Base-by-base conservation (phyloP, 2,329 filamentous ascomycete genomes). In the Leptographium galeiforme region DNA sequence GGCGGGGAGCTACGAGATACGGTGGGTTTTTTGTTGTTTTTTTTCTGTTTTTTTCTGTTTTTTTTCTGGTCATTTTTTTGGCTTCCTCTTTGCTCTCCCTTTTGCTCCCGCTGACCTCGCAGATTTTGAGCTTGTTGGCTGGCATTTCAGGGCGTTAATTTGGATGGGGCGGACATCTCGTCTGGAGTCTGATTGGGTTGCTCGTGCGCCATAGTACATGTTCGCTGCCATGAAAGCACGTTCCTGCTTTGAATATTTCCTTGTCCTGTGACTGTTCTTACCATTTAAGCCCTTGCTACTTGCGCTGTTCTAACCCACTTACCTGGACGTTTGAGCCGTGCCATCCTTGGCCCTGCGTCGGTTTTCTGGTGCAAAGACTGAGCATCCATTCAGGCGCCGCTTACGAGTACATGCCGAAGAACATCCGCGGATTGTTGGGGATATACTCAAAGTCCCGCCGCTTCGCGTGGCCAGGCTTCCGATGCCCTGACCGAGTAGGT, bases 1-100 rank as follows among this genome's bases (percentile, higher is more conserved):
- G 60, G 93, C 91, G 16, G 93, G 93, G 33, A 96, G 89, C 68
- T 98, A 98, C 69, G 93, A 98, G 72, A 95, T 98, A 66, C 78
- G 89, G 84, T 94, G 36, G n/a, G 53, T 55, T 32, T 10, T 33
- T 13, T 45, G 44, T 33, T 34, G 45, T 6, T 38, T 16, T 8
- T 16, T 8, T 7, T n/a, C n/a, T n/a, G n/a, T n/a, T n/a, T n/a
- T n/a, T n/a, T n/a, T n/a, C n/a, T n/a, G n/a, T n/a, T n/a, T n/a
- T n/a, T n/a, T n/a, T n/a, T n/a, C n/a, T n/a, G n/a, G n/a, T n/a
- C n/a, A n/a, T n/a, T n/a, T n/a, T n/a, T n/a, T n/a, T n/a, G n/a
- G n/a, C n/a, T n/a, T n/a, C n/a, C n/a, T n/a, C n/a, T n/a, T n/a
- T n/a, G n/a, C n/a, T n/a, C n/a, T n/a, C n/a, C n/a, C n/a, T n/a